Conservation (phyloP, 202 grass and related monocot species). For the Schoenoplectus triqueter region DNA sequence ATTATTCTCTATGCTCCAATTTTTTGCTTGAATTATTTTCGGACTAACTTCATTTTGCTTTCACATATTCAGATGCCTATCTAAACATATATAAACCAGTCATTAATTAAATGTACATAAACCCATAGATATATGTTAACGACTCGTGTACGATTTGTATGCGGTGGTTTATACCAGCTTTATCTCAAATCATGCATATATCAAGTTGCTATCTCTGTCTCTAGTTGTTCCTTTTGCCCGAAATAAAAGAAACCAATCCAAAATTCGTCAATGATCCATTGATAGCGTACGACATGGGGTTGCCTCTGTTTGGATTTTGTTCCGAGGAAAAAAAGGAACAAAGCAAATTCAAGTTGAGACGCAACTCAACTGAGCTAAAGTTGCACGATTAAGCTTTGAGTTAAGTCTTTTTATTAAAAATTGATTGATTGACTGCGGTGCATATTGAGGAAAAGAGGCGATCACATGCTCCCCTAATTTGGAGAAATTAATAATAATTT, state of each 20-base stretch:
- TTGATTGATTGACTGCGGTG: no score
- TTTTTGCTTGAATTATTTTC: no score
- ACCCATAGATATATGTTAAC: not conserved
- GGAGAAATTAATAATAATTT: not conserved
- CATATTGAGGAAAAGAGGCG: no score
- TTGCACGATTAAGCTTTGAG: not conserved
- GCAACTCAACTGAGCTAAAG: not conserved
- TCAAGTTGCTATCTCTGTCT: not conserved
- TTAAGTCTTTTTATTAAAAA: not conserved
- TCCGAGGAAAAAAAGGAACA: not conserved
- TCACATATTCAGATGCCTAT: no score
- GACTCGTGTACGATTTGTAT: conserved; percentile 21
- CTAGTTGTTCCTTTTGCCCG: conserved; percentile 16
- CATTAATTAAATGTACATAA: not conserved
- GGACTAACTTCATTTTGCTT: no score
- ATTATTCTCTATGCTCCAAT: no score
- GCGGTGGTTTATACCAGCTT: not conserved
- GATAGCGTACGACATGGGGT: not conserved
- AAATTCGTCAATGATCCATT: not conserved
- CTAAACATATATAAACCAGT: no score
- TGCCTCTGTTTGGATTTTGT: not conserved
- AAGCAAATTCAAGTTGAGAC: conserved; percentile 22
- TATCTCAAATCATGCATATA: not conserved
- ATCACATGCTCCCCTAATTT: not conserved
- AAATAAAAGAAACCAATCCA: conserved; percentile 10